Conservation (phyloP, 345 rosid species). For the Lepidium africanum region DNA sequence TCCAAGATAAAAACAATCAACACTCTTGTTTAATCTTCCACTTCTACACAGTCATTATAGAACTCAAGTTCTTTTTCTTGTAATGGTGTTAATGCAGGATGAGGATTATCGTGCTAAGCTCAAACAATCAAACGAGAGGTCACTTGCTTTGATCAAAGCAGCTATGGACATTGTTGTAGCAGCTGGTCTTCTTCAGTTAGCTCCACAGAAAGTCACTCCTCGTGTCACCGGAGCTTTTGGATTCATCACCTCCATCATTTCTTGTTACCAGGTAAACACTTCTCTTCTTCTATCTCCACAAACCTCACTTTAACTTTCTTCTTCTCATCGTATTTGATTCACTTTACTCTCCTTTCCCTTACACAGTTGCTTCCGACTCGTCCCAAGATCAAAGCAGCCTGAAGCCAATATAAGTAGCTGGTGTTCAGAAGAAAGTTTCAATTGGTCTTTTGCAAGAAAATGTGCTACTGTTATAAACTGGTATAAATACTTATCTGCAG, state of each 20-base stretch:
- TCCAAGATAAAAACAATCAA: neutral
- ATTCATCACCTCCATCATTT: slow-evolving; percentile 68
- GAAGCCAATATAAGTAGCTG: slow-evolving; percentile 5
- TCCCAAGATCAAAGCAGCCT: slow-evolving; percentile 22
- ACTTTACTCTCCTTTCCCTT: neutral
- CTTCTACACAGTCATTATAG: neutral
- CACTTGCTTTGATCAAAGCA: slow-evolving; percentile 76
- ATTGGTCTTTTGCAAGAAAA: neutral
- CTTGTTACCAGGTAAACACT: slow-evolving; percentile 66
- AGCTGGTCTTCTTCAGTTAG: slow-evolving; percentile 76
- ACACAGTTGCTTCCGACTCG: slow-evolving; percentile 27
- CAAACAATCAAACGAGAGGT: slow-evolving; percentile 71
- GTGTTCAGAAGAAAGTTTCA: neutral
- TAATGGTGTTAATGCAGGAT: slow-evolving; percentile 37
- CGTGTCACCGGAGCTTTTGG: slow-evolving; percentile 94
- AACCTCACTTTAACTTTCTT: neutral
- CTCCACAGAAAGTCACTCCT: slow-evolving; percentile 87
- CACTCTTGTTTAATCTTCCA: neutral
- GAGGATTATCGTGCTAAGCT: slow-evolving; percentile 72
- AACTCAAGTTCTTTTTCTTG: neutral
- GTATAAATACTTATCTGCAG: slow-evolving; percentile 22
- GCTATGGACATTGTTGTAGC: slow-evolving; percentile 91
- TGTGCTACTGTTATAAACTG: slow-evolving; percentile 5
- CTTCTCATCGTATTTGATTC: neutral
- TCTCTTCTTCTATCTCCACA: neutral